Percentiles rank a stretch among this genome's conserved stretches.
Evolutionary conservation across 2,329 filamentous ascomycete species (phyloP).

Genomic region (Cordyceps tenuipes): DNA sequence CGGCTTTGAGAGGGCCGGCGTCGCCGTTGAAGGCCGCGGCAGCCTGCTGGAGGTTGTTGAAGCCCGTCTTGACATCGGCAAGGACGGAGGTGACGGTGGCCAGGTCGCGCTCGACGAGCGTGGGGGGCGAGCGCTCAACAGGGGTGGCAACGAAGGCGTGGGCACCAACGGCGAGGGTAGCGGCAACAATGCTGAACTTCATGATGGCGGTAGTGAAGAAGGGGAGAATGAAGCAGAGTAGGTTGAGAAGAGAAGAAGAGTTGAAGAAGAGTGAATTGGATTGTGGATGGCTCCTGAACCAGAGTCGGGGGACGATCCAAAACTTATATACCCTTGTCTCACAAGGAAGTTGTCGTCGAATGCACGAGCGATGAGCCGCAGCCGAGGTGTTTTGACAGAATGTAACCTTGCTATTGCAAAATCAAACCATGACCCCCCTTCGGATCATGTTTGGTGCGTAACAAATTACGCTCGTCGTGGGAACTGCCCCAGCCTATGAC

Average conservation of each 20-base stretch:
- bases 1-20: neutral
- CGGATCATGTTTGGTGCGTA: neutral
- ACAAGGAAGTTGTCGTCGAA: neutral
- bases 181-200: constrained; percentile 11
- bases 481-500: neutral
- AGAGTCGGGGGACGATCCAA: neutral
- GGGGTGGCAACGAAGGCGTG: constrained; percentile 11
- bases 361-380: neutral
- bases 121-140: constrained; percentile 3
- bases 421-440: neutral
- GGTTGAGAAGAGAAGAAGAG: neutral
- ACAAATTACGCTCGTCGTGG: neutral
- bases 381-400: neutral
- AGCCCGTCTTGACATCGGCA: constrained; percentile 11
- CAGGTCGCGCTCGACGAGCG: constrained; percentile 12
- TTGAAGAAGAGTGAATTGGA: neutral
- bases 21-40: constrained; percentile 12
- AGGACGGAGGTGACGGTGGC: constrained; percentile 13
- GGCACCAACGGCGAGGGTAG: constrained; percentile 10
- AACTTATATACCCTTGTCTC: neutral
- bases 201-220: neutral
- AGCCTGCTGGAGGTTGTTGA: constrained; percentile 8
- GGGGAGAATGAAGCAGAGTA: neutral
- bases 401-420: neutral
- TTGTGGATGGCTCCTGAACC: neutral